Percentiles rank a stretch among this genome's conserved stretches.
Conservation (phyloP, 768 basidiomycete genomes). For the Trametes coccinea region DNA sequence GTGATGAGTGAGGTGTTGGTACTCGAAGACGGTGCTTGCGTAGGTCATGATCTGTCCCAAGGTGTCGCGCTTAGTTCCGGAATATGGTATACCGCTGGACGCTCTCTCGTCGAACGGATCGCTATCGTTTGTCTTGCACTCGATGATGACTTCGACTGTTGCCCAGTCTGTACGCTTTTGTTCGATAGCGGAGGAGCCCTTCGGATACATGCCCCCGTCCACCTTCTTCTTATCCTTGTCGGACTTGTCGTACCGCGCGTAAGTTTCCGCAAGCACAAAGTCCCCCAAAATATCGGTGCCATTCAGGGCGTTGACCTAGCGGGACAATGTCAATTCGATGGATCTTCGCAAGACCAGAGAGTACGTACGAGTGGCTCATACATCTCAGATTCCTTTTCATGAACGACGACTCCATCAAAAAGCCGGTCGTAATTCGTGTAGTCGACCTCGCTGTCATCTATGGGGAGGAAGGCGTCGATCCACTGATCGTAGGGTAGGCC, state of each 20-base stretch:
- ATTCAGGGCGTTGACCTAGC: background rate
- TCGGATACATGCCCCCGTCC: background rate
- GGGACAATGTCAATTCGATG: background rate
- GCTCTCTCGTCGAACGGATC: background rate
- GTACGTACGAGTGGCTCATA: background rate
- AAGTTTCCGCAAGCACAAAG: background rate
- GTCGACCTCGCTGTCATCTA: no score
- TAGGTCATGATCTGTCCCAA: conserved; percentile 3
- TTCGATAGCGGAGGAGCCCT: background rate
- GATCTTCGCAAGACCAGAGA: background rate
- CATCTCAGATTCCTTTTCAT: background rate
- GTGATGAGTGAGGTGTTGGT: conserved; percentile 8
- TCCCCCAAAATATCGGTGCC: background rate
- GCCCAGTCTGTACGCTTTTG: background rate
- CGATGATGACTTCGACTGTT: background rate
- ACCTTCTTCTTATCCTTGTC: background rate
- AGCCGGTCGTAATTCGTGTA: background rate
- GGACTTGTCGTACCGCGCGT: no score
- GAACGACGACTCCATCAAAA: background rate
- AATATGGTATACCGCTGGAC: background rate
- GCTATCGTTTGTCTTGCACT: background rate
- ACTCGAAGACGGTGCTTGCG: background rate
- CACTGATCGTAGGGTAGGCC: no score
- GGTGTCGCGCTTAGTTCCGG: background rate
- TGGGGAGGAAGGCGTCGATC: no score